phyloP scores from a whole-genome alignment of 345 rosid genomes.

The Ceriops zippeliana region DNA sequence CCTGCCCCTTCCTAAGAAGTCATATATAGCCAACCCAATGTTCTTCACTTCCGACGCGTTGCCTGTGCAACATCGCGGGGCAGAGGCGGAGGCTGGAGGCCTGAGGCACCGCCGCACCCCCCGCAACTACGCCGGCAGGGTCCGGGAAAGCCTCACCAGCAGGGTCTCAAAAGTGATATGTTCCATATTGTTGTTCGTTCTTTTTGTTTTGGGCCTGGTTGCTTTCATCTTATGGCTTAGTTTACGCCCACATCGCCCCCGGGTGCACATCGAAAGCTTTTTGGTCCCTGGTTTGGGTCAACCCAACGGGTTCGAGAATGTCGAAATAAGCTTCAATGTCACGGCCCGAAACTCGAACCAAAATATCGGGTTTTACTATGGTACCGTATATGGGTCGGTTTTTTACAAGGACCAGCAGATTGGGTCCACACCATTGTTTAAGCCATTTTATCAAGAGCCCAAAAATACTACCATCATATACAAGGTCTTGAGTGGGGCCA shows the following conservation, averaged over 20 bases:
- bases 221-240: conserved; percentile 71
- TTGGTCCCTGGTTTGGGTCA: conserved; percentile 48
- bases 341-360: conserved; percentile 73
- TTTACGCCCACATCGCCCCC: conserved; percentile 83
- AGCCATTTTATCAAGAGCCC: conserved; percentile 57
- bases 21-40: conserved; percentile 4
- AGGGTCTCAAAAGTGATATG: conserved; percentile 60
- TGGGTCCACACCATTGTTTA: conserved; percentile 43
- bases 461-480: conserved; percentile 53
- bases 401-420: conserved; percentile 55
- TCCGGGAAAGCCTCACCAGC: conserved; percentile 59
- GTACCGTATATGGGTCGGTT: conserved; percentile 48
- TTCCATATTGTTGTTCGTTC: conserved; percentile 44
- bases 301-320: conserved; percentile 47
- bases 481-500: conserved; percentile 54
- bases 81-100: not conserved
- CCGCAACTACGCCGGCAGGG: conserved; percentile 49
- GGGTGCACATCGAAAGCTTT: conserved; percentile 48
- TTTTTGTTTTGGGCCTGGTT: conserved; percentile 44
- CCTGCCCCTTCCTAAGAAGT: not conserved
- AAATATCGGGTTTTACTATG: conserved; percentile 55
- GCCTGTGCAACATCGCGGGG: not conserved
- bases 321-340: conserved; percentile 50
- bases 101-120: conserved; percentile 36
- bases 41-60: not conserved